Conservation (phyloP, 495 filamentous ascomycete genomes). For the Annulohypoxylon stygium region DNA sequence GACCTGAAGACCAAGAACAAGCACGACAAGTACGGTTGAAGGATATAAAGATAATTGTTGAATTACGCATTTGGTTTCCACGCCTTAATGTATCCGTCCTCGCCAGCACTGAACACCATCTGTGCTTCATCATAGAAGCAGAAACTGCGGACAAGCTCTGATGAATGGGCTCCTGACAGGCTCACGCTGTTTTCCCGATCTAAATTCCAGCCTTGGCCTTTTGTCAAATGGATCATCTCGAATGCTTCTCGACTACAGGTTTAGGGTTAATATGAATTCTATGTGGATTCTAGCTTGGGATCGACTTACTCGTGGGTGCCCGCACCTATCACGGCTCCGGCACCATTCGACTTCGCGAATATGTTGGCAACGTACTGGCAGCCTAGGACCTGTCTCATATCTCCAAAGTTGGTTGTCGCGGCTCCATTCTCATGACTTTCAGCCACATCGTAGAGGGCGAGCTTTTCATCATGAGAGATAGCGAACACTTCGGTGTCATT, state of each 20-base stretch:
- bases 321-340: conserved; percentile 69
- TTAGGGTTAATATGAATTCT: conserved; percentile 33
- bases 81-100: conserved; percentile 80
- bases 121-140: conserved; percentile 78
- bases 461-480: conserved; percentile 82
- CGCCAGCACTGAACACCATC: conserved; percentile 80
- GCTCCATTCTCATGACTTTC: conserved; percentile 69
- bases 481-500: conserved; percentile 75
- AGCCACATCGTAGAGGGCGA: conserved; percentile 78
- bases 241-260: conserved; percentile 70
- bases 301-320: conserved; percentile 70
- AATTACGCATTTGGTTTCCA: conserved; percentile 61
- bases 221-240: conserved; percentile 74
- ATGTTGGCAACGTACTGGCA: conserved; percentile 90
- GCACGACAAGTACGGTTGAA: conserved; percentile 86
- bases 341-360: conserved; percentile 65
- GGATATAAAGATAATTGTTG: background rate
- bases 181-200: conserved; percentile 72
- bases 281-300: background rate
- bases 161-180: conserved; percentile 81
- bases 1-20: conserved; percentile 94
- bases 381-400: conserved; percentile 75
- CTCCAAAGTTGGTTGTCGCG: conserved; percentile 75
- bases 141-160: conserved; percentile 85
- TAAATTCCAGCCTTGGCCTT: conserved; percentile 70